These are phyloP conservation scores for Chrysoporthe puriensis DNA, from an alignment of 2,329 filamentous ascomycete species.

Conservation along the genomic window DNA sequence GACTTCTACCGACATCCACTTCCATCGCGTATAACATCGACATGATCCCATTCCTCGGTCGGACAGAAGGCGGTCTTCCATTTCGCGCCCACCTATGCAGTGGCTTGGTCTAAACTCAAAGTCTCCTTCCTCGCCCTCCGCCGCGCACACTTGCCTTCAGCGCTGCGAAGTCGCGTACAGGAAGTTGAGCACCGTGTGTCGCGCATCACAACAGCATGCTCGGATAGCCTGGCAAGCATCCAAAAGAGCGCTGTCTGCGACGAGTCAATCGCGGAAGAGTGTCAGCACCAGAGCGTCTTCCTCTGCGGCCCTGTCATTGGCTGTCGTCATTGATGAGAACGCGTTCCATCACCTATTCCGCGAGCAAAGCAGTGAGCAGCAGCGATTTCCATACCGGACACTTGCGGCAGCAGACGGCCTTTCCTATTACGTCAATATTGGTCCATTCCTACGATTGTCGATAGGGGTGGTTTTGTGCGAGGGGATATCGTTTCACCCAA, in stretches of 20 bases:
- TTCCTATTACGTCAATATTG: neutral
- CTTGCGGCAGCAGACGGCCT: slow-evolving; percentile 12
- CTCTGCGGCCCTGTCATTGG: slow-evolving; percentile 31
- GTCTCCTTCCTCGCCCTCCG: slow-evolving; percentile 47
- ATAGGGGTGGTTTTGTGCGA: slow-evolving; percentile 8
- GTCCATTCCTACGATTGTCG: slow-evolving; percentile 11
- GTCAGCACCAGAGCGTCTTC: slow-evolving; percentile 25
- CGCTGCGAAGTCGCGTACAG: slow-evolving; percentile 19
- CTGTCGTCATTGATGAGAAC: slow-evolving; percentile 37
- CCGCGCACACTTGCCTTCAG: slow-evolving; percentile 11
- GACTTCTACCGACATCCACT: slow-evolving; percentile 69
- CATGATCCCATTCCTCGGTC: slow-evolving; percentile 32
- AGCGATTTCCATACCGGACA: slow-evolving; percentile 32
- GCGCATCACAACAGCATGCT: slow-evolving; percentile 46
- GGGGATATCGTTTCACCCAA: neutral
- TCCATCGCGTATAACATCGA: slow-evolving; percentile 38
- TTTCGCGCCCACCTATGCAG: slow-evolving; percentile 23
- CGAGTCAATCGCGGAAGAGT: slow-evolving; percentile 33
- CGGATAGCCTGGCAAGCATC: slow-evolving; percentile 59
- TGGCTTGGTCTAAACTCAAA: slow-evolving; percentile 33
- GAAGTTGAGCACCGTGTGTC: slow-evolving; percentile 65
- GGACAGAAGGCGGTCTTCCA: slow-evolving; percentile 30
- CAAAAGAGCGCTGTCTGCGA: slow-evolving; percentile 33
- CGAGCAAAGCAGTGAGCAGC: slow-evolving; percentile 59
- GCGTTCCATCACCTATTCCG: slow-evolving; percentile 36